Conservation (phyloP, 2,329 filamentous ascomycete species). For the Phaeomoniella chlamydospora region DNA sequence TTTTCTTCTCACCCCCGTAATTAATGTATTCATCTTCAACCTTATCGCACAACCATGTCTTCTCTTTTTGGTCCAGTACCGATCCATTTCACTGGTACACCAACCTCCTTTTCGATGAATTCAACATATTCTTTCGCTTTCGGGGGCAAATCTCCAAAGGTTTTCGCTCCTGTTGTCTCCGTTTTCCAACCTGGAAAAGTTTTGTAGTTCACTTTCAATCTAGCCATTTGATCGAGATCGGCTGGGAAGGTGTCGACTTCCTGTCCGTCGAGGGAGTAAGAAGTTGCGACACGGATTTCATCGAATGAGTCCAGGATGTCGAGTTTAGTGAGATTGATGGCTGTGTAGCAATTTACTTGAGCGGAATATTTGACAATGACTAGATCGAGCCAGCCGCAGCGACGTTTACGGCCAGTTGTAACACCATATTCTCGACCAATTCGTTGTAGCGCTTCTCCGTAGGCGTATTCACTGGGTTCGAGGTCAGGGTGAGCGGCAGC, state of each 20-base stretch:
- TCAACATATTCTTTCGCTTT: slow-evolving; percentile 46
- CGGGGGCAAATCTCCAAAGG: slow-evolving; percentile 40
- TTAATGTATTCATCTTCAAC: not conserved
- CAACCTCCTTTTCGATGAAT: slow-evolving; percentile 44
- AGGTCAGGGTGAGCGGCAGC: slow-evolving; percentile 4
- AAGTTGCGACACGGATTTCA: slow-evolving; percentile 45
- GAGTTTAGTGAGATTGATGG: slow-evolving; percentile 50
- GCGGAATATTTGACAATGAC: slow-evolving; percentile 50
- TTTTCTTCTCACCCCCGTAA: not conserved
- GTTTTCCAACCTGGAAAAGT: slow-evolving; percentile 48
- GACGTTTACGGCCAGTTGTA: slow-evolving; percentile 45
- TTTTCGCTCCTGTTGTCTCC: slow-evolving; percentile 41
- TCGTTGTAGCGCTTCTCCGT: slow-evolving; percentile 33
- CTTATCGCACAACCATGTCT: slow-evolving; percentile 41
- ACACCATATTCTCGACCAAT: slow-evolving; percentile 40
- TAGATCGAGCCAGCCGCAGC: slow-evolving; percentile 52
- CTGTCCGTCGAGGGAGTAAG: slow-evolving; percentile 39
- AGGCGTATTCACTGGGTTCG: slow-evolving; percentile 9
- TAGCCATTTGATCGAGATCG: slow-evolving; percentile 33
- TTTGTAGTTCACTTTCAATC: slow-evolving; percentile 38
- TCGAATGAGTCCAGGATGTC: slow-evolving; percentile 51
- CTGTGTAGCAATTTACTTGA: slow-evolving; percentile 36
- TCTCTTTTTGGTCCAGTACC: slow-evolving; percentile 47
- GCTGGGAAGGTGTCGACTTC: slow-evolving; percentile 42
- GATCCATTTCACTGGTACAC: slow-evolving; percentile 46